Evolutionary conservation across 1,284 basidiomycete species (phyloP).

Genomic region (Microbotryum lychnidis-dioicae): DNA sequence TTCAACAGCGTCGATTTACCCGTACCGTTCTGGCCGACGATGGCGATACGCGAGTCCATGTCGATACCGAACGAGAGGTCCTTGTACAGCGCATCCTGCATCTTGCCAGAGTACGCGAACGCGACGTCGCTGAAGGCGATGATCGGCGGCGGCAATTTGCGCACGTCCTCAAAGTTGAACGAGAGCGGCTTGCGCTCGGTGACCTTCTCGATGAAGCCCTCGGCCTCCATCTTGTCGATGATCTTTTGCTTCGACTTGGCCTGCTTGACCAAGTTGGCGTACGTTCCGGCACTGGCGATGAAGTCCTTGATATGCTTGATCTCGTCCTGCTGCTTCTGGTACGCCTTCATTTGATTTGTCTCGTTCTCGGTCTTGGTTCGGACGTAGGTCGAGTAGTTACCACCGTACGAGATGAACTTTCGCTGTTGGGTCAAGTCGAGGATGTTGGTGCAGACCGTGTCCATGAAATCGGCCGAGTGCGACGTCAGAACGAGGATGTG

Average conservation of each 20-base stretch:
- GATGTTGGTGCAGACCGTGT: conserved; percentile 91
- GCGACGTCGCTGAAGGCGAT: conserved; percentile 92
- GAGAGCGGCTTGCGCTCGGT: conserved; percentile 62
- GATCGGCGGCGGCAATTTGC: conserved; percentile 90
- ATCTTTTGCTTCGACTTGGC: conserved; percentile 97
- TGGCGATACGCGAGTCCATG: conserved; percentile 92
- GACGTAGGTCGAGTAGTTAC: conserved; percentile 95
- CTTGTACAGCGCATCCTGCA: conserved; percentile 79
- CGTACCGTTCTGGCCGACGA: conserved; percentile 96
- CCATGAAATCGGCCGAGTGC: conserved; percentile 98
- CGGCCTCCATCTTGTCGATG: conserved; percentile 99
- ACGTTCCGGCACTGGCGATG: conserved; percentile 97
- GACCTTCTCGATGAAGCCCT: conserved; percentile 86
- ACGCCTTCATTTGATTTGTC: conserved; percentile 98
- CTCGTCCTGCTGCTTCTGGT: conserved; percentile 95
- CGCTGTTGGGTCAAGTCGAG: conserved; percentile 89
- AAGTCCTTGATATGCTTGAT: conserved; percentile 95
- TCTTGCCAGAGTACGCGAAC: conserved; percentile 86
- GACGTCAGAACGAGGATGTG: conserved; percentile 94
- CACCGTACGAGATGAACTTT: conserved; percentile 64
- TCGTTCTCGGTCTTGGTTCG: conserved; percentile 95
- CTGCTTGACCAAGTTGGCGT: conserved; percentile 96
- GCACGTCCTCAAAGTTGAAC: conserved; percentile 95
- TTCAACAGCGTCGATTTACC: conserved; percentile 96
- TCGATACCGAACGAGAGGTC: conserved; percentile 90